A percentile compares a stretch with the other conserved stretches of the same genome.
Evolutionary conservation across 2,329 filamentous ascomycete genomes (phyloP).

Genomic region (Ophiocordyceps australis): DNA sequence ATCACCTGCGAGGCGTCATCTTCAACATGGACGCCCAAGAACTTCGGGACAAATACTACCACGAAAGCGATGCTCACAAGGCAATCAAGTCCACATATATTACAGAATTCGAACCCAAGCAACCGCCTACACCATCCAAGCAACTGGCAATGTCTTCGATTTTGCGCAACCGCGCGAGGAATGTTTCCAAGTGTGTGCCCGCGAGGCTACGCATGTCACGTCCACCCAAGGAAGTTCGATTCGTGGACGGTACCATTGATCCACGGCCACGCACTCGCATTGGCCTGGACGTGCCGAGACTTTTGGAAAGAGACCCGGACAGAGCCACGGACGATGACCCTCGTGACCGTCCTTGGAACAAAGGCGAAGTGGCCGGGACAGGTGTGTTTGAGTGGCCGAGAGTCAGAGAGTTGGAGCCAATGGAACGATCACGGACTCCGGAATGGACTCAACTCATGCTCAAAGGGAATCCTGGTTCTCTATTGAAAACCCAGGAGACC

Average conservation of each 20-base stretch:
- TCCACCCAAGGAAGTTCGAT: slow-evolving; percentile 11
- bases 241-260: slow-evolving; percentile 9
- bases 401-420: no score
- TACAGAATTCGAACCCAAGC: slow-evolving; percentile 6
- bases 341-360: no score
- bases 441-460: no score
- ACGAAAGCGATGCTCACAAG: slow-evolving; percentile 6
- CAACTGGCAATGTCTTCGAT: slow-evolving; percentile 9
- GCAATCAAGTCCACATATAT: slow-evolving; percentile 6
- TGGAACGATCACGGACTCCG: no score
- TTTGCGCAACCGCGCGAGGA: slow-evolving; percentile 9
- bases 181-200: slow-evolving; percentile 5
- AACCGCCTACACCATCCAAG: slow-evolving; percentile 5
- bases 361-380: no score
- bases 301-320: slow-evolving; percentile 1
- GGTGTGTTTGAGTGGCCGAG: no score
- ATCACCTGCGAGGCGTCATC: slow-evolving; percentile 3
- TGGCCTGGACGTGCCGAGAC: slow-evolving; percentile 9
- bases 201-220: slow-evolving; percentile 9
- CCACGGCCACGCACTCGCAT: slow-evolving; percentile 9
- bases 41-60: slow-evolving; percentile 6
- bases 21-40: slow-evolving; percentile 4
- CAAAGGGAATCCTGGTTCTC: no score
- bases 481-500: no score
- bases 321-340: no score